Conservation (phyloP, 2,329 filamentous ascomycete genomes). For the Raffaelea arxii region DNA sequence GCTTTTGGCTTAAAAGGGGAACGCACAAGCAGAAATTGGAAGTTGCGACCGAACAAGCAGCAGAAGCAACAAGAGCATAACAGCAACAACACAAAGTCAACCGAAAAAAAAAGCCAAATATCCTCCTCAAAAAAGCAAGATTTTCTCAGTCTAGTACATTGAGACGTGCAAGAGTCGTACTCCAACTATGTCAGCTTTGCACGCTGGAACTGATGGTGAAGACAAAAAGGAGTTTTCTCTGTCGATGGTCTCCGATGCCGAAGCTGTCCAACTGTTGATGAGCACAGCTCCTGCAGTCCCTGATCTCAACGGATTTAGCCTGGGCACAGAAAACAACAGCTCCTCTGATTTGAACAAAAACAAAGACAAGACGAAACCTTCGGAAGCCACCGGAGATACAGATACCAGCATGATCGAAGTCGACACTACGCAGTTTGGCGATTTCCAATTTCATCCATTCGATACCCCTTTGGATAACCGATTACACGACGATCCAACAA, state of each 20-base stretch:
- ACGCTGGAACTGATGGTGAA: slow-evolving; percentile 18
- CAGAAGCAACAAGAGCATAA: too few species aligned
- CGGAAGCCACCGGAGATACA: slow-evolving; percentile 10
- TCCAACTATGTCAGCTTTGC: slow-evolving; percentile 29
- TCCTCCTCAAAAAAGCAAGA: too few species aligned
- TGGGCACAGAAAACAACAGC: slow-evolving; percentile 25
- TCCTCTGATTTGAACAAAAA: too few species aligned
- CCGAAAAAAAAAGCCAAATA: too few species aligned
- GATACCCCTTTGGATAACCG: slow-evolving; percentile 29
- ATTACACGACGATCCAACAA: slow-evolving; percentile 23
- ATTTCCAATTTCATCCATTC: slow-evolving; percentile 41
- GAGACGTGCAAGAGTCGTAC: too few species aligned
- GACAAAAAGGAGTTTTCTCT: slow-evolving; percentile 22
- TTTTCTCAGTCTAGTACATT: too few species aligned
- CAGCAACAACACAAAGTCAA: too few species aligned
- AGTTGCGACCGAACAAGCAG: too few species aligned
- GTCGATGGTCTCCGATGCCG: slow-evolving; percentile 19
- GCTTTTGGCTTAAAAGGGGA: too few species aligned
- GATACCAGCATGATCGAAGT: slow-evolving; percentile 29
- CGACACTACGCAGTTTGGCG: slow-evolving; percentile 34
- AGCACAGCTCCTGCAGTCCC: slow-evolving; percentile 18
- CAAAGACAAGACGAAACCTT: too few species aligned
- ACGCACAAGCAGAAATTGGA: too few species aligned
- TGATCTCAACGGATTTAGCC: slow-evolving; percentile 25
- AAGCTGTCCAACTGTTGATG: slow-evolving; percentile 20